Evolutionary conservation across 352 stramenopile genomes (phyloP), one percentile per base, ranked within the genome.

Genomic region (Peronospora destructor): DNA sequence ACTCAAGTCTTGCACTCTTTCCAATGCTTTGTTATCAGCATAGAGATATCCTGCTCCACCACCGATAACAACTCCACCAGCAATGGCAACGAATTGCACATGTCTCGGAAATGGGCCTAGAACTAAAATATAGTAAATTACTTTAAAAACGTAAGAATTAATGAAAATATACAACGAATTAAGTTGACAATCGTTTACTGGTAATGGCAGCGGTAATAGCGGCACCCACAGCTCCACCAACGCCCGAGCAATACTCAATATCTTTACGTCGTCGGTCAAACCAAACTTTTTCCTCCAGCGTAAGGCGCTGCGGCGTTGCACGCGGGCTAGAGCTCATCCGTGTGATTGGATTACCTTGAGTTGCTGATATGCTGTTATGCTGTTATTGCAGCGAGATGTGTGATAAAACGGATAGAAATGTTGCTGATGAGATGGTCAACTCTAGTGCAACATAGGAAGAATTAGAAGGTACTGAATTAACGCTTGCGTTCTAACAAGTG

Each of bases 251-350:
- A 44, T 86, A 74, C 63, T 87, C 57, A 28, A 91, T 46, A 49
- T 89, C 77, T 14, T 46, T 73, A 49, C 70, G 63, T 59, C 81
- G 76, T 36, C 74, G 75, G 38, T 91, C 77, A 46, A 83, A 84
- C 81, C 81, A 91, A 26, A 88, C 48, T 50, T 89, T 89, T 58
- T 91, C 81, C 56, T 91, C 81, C 21, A 91, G 68, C 40, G 77
- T 88, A 41, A 87, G 64, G 13, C 72, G 77, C 52, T 62, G 62
- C 16, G 55, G 56, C 9, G 32, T 19, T 14, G 57, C 36, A 23
- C 14, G 9, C 25, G 29, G 29, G 6, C 36, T 35, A 3, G 23
- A 26, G 23, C 23, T 26, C 23, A 26, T 26, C 23, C 23, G 23
- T 26, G 23, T 26, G 23, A 6, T 4, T 6, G 23, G 39, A n/a